Evolutionary conservation across 371 early-diverging fungal genomes (phyloP).

Genomic region (Neoconidiobolus thromboides): DNA sequence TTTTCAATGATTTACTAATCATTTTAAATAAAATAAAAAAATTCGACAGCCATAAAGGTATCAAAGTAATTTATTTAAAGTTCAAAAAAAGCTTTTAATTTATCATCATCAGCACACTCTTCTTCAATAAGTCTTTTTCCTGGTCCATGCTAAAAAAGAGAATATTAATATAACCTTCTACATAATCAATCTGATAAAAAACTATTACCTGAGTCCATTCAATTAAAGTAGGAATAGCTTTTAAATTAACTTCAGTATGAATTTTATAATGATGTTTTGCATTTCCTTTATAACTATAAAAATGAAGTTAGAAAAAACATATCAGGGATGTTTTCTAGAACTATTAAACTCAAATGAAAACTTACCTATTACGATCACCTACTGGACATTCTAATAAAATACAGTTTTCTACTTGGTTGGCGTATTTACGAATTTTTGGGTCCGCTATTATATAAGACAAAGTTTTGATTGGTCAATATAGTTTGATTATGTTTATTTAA

Average conservation of each 20-base stretch:
- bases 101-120: conserved; percentile 18
- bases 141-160: conserved; percentile 15
- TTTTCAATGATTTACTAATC: no score
- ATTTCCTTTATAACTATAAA: conserved; percentile 17
- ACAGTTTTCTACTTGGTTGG: conserved; percentile 13
- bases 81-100: conserved; percentile 11
- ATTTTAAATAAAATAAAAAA: no score
- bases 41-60: no score
- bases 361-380: conserved; percentile 16
- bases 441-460: conserved; percentile 17
- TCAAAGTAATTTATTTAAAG: not conserved
- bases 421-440: conserved; percentile 21
- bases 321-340: not conserved
- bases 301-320: not conserved
- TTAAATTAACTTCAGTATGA: conserved; percentile 14
- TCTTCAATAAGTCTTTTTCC: conserved; percentile 20
- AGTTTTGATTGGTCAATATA: not conserved
- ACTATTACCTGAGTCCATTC: conserved; percentile 25
- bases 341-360: no score
- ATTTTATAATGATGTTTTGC: conserved; percentile 19
- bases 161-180: no score
- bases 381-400: conserved; percentile 27
- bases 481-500: not conserved
- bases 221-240: conserved; percentile 27
- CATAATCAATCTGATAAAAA: not conserved